Percentiles rank a stretch among this genome's conserved stretches.
phyloP scores from a whole-genome alignment of 2,329 filamentous ascomycete species.

The Colletotrichum coccodes region DNA sequence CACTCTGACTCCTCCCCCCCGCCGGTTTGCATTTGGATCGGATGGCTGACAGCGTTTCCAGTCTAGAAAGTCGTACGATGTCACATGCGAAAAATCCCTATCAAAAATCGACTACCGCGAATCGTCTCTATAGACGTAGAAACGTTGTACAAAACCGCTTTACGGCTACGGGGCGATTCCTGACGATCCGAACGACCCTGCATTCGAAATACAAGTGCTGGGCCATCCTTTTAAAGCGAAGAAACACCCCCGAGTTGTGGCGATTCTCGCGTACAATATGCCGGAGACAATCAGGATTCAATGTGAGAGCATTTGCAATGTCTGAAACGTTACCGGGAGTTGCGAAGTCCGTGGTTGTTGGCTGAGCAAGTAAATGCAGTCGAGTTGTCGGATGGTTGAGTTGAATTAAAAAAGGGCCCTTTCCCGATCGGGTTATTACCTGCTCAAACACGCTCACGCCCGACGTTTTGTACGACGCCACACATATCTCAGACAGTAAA shows the following conservation, averaged over 20 bases:
- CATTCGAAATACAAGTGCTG: neutral
- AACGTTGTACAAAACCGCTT: neutral
- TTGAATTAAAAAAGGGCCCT: neutral
- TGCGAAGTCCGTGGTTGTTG: neutral
- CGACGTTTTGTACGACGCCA: neutral
- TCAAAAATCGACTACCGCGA: neutral
- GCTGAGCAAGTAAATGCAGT: constrained; percentile 21
- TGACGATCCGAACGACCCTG: neutral
- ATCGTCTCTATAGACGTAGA: neutral
- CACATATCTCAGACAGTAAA: neutral
- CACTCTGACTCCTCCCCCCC: neutral
- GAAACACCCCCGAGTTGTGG: neutral
- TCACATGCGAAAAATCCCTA: neutral
- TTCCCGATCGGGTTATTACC: constrained; percentile 28
- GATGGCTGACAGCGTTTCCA: neutral
- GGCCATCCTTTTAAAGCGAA: constrained; percentile 2
- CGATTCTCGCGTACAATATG: neutral
- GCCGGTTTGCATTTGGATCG: neutral
- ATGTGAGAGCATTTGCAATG: no score
- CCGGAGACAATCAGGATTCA: neutral
- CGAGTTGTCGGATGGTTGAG: neutral
- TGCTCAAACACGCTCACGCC: constrained; percentile 31
- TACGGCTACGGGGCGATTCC: neutral
- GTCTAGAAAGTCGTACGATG: neutral
- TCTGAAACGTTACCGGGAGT: neutral